These are phyloP conservation scores for Isoetes taiwanensis DNA, from an alignment of 75 land plant species.

Conservation along the genomic window DNA sequence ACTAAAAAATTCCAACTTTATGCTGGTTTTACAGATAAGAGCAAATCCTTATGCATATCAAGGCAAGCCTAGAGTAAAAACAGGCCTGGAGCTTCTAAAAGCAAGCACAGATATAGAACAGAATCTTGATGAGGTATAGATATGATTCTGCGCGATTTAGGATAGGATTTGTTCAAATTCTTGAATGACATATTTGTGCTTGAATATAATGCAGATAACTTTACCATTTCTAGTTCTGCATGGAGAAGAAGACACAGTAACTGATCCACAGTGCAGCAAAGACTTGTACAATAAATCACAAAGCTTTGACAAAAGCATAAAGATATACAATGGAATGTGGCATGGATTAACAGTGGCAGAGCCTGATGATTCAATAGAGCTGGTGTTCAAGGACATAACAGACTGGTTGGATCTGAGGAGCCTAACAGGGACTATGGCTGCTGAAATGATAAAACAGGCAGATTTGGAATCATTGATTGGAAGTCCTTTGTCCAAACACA, in stretches of 20 bases:
- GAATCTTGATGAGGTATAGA: slow-evolving; percentile 49
- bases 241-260: not conserved
- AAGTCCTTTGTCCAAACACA: too few species aligned
- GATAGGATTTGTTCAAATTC: too few species aligned
- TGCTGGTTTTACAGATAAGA: slow-evolving; percentile 33
- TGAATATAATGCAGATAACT: not conserved
- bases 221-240: not conserved
- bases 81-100: slow-evolving; percentile 51
- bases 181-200: too few species aligned
- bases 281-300: not conserved
- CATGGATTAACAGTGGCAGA: slow-evolving; percentile 2
- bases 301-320: slow-evolving; percentile 1
- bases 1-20: slow-evolving; percentile 11
- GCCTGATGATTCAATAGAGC: not conserved
- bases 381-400: not conserved
- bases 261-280: not conserved
- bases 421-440: not conserved
- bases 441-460: not conserved
- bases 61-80: slow-evolving; percentile 55
- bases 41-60: slow-evolving; percentile 60
- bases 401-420: not conserved
- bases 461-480: too few species aligned
- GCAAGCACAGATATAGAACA: slow-evolving; percentile 47
- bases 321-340: not conserved
- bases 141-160: too few species aligned